These are phyloP conservation scores for Acanthamoeba pearcei DNA, from an alignment of 208 protist species.

Conservation along the genomic window DNA sequence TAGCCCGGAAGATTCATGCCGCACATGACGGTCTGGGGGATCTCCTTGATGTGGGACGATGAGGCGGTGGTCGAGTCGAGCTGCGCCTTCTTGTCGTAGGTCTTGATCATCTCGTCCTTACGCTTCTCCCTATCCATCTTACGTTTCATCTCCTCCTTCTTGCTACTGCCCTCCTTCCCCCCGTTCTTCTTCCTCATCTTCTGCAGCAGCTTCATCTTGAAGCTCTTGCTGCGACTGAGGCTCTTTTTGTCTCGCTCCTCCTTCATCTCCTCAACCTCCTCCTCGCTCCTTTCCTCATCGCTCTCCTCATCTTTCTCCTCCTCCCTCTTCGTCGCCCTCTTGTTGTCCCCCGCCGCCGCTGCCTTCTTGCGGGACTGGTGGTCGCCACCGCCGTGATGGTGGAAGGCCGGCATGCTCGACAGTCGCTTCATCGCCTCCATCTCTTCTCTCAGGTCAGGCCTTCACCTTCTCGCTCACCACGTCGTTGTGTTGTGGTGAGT, in stretches of 20 bases:
- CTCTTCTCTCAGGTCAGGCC: not conserved
- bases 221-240: not conserved
- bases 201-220: constrained; percentile 27
- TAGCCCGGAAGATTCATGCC: constrained; percentile 32
- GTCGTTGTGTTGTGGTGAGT: not conserved
- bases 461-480: not conserved
- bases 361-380: not conserved
- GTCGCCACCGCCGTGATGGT: not conserved
- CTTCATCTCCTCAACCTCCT: not conserved
- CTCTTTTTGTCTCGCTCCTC: not conserved
- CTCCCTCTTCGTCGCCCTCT: not conserved
- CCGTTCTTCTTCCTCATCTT: not conserved
- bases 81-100: constrained; percentile 12
- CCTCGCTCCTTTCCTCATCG: not conserved
- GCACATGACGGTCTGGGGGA: not conserved
- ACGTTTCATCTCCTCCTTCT: not conserved
- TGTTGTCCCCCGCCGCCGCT: not conserved
- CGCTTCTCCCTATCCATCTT: not conserved
- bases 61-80: not conserved
- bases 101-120: constrained; percentile 8
- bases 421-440: constrained; percentile 13
- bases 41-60: not conserved
- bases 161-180: not conserved
- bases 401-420: constrained; percentile 5
- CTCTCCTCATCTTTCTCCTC: not conserved